A percentile compares a stretch with the other conserved stretches of the same genome.
Evolutionary conservation across 1,284 basidiomycete genomes (phyloP).

Genomic region (Agroathelia rolfsii): DNA sequence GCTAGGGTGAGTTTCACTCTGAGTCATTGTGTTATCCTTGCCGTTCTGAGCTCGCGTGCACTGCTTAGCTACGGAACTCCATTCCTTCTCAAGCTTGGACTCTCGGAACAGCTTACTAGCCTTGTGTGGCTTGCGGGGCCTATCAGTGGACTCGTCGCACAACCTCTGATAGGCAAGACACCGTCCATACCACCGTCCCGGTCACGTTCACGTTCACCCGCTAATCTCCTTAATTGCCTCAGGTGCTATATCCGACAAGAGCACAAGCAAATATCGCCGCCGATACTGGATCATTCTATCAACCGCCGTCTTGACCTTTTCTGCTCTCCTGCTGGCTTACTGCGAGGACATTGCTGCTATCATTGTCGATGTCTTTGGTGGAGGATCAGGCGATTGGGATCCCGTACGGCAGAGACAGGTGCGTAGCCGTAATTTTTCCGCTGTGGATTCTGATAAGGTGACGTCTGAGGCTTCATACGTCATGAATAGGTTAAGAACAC

Average conservation of each 20-base stretch:
- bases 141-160: conserved; percentile 87
- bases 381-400: conserved; percentile 86
- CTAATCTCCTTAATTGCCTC: conserved; percentile 20
- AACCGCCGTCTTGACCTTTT: conserved; percentile 62
- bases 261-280: conserved; percentile 78
- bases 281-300: conserved; percentile 86
- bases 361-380: conserved; percentile 69
- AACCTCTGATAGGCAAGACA: conserved; percentile 81
- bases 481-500: conserved; percentile 48
- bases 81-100: conserved; percentile 80
- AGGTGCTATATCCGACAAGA: conserved; percentile 92
- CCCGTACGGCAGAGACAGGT: conserved; percentile 59
- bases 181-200: too few species aligned
- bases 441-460: too few species aligned
- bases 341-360: conserved; percentile 68
- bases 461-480: conserved; percentile 1
- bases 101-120: conserved; percentile 85
- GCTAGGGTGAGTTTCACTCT: conserved; percentile 54
- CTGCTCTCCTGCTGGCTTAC: conserved; percentile 77
- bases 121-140: conserved; percentile 97
- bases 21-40: conserved; percentile 11
- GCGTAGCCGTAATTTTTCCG: conserved; percentile 15
- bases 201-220: conserved; percentile 11
- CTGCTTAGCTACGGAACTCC: conserved; percentile 83
- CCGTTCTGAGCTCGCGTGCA: conserved; percentile 8